A percentile compares a stretch with the other conserved stretches of the same genome.
phyloP scores from a whole-genome alignment of 2,329 filamentous ascomycete species.

The Fusarium albidum region DNA sequence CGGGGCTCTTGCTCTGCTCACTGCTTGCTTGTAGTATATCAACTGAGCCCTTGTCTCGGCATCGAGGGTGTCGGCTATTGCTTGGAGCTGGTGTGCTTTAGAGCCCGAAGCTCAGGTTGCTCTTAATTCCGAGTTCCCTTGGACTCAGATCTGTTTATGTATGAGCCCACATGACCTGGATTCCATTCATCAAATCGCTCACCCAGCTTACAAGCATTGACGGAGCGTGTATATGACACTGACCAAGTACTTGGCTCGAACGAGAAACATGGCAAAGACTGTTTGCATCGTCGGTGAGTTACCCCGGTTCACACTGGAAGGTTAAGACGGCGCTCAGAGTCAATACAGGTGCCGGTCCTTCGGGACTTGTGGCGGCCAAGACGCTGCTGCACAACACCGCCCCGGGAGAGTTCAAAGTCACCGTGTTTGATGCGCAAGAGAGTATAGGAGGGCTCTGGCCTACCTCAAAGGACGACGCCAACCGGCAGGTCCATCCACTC shows the following conservation, averaged over 20 bases:
- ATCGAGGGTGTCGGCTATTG: not conserved
- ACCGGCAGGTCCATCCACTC: slow-evolving; percentile 67
- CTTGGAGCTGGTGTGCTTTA: not conserved
- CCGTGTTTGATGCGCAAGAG: slow-evolving; percentile 71
- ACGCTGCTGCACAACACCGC: slow-evolving; percentile 70
- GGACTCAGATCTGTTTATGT: not conserved
- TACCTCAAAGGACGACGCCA: slow-evolving; percentile 54
- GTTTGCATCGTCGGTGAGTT: slow-evolving; percentile 52
- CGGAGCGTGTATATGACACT: slow-evolving; percentile 31
- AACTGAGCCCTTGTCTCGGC: not conserved
- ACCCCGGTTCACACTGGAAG: not conserved
- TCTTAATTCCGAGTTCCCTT: not conserved
- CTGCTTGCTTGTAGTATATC: slow-evolving; percentile 11
- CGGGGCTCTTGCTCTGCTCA: slow-evolving; percentile 10
- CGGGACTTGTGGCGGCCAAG: slow-evolving; percentile 76
- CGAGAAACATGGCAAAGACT: slow-evolving; percentile 47
- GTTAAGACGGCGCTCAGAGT: slow-evolving; percentile 7
- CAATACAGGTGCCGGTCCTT: slow-evolving; percentile 71
- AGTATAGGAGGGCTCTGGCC: slow-evolving; percentile 85
- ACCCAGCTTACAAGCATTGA: slow-evolving; percentile 6
- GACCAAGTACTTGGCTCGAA: slow-evolving; percentile 15
- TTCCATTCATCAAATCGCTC: slow-evolving; percentile 36
- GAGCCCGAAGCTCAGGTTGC: not conserved
- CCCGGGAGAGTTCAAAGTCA: slow-evolving; percentile 68
- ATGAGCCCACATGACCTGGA: not conserved